Conservation (phyloP, 495 filamentous ascomycete species). For the Mytilinidion resinicola region DNA sequence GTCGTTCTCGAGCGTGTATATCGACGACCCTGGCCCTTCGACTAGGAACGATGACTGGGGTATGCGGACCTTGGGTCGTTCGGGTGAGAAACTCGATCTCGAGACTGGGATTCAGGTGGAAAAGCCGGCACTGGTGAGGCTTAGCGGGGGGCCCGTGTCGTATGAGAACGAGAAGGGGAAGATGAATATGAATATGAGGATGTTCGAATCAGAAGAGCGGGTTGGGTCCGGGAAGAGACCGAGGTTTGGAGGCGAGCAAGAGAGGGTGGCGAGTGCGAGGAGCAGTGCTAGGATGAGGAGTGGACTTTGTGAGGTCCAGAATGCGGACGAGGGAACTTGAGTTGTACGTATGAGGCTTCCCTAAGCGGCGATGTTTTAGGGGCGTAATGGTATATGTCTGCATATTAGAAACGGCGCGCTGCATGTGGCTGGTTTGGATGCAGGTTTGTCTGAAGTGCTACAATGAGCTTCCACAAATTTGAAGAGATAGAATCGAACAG, state of each 20-base stretch:
- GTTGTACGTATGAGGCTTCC: too few relatives aligned
- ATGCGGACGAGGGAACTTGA: constrained; percentile 15
- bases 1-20: constrained; percentile 25
- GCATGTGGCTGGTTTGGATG: background rate
- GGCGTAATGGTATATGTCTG: too few relatives aligned
- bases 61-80: constrained; percentile 11
- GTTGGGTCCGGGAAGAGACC: constrained; percentile 9
- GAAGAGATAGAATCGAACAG: too few relatives aligned
- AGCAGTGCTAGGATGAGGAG: constrained; percentile 20
- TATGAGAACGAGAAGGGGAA: background rate
- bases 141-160: too few relatives aligned
- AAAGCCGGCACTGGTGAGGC: background rate
- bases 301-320: constrained; percentile 21
- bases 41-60: constrained; percentile 9
- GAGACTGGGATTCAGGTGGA: background rate
- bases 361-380: too few relatives aligned
- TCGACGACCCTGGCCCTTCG: constrained; percentile 17
- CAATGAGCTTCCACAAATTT: background rate
- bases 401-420: background rate
- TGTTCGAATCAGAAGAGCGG: background rate
- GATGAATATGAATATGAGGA: constrained; percentile 16
- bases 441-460: background rate
- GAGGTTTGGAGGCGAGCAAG: constrained; percentile 14
- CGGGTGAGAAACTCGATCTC: constrained; percentile 3
- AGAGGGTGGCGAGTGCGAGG: constrained; percentile 10